Evolutionary conservation across 225 moss, liverwort and hornwort species (phyloP).

Genomic region (Marchantia polymorpha): DNA sequence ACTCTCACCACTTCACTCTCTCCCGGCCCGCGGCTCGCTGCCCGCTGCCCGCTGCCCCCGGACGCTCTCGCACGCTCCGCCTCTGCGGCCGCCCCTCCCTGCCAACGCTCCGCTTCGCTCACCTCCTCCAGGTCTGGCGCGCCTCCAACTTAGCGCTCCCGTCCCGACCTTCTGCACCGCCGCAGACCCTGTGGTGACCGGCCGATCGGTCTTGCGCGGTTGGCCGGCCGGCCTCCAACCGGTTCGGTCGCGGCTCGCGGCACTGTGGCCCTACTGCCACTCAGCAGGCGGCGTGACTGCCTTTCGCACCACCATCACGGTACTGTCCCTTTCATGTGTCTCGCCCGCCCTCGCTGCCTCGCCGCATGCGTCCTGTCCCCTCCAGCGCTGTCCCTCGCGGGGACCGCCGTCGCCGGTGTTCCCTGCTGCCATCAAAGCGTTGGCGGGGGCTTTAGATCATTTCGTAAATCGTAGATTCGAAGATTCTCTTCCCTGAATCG

Average conservation of each 20-base stretch:
- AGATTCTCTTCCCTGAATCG: not conserved
- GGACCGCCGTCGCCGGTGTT: not conserved
- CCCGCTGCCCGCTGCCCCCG: not conserved
- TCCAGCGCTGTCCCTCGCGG: not conserved
- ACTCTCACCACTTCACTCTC: not conserved
- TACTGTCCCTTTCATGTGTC: not conserved
- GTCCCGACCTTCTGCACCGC: too few species aligned
- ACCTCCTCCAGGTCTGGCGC: slow-evolving; percentile 1
- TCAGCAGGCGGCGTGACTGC: not conserved
- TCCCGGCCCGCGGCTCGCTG: not conserved
- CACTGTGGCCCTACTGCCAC: not conserved
- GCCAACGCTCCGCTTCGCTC: not conserved
- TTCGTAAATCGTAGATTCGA: not conserved
- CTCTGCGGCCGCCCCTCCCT: not conserved
- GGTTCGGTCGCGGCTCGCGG: not conserved
- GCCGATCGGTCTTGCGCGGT: not conserved
- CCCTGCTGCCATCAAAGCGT: not conserved
- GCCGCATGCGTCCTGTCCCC: not conserved
- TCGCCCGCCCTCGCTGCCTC: not conserved
- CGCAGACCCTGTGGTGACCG: too few species aligned
- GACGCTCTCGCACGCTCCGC: not conserved
- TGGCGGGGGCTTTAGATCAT: not conserved
- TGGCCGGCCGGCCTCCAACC: not conserved
- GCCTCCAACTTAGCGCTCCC: not conserved
- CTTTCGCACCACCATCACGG: not conserved